These are phyloP conservation scores for Penicillium dipodomyicola DNA, from an alignment of 495 filamentous ascomycete species.

Conservation along the genomic window DNA sequence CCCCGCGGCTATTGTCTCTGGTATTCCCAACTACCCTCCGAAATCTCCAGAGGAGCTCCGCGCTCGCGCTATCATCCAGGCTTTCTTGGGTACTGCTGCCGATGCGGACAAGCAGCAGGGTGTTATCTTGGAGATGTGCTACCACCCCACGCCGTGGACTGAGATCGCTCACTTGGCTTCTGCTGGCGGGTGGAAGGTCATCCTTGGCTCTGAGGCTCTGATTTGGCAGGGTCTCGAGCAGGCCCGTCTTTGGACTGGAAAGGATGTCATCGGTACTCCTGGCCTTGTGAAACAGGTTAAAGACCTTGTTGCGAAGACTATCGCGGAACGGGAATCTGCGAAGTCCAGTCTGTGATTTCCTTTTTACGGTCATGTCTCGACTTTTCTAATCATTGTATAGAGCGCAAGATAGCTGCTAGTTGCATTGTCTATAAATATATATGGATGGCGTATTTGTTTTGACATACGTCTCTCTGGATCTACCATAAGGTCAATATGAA, in stretches of 20 bases:
- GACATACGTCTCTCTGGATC: conserved; percentile 14
- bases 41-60: conserved; percentile 56
- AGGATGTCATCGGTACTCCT: conserved; percentile 52
- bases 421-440: conserved; percentile 27
- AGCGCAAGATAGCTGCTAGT: conserved; percentile 31
- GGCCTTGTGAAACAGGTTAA: conserved; percentile 50
- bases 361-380: conserved; percentile 8
- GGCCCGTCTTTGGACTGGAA: conserved; percentile 61
- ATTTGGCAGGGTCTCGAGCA: conserved; percentile 77
- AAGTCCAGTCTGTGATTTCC: conserved; percentile 33
- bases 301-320: conserved; percentile 44
- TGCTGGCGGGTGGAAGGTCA: conserved; percentile 63
- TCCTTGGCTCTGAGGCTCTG: conserved; percentile 67
- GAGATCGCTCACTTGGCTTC: conserved; percentile 57
- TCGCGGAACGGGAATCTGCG: conserved; percentile 31
- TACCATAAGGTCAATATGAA: conserved; percentile 4
- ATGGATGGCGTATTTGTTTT: conserved; percentile 17
- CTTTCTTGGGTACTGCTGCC: conserved; percentile 43
- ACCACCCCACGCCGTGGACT: conserved; percentile 68
- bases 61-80: conserved; percentile 54
- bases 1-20: conserved; percentile 61
- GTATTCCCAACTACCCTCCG: conserved; percentile 68
- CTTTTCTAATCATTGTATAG: conserved; percentile 31
- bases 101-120: conserved; percentile 49
- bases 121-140: conserved; percentile 76